Evolutionary conservation across 768 basidiomycete species (phyloP), one percentile per base, ranked within the genome.

Genomic region (Boletus reticuloceps): DNA sequence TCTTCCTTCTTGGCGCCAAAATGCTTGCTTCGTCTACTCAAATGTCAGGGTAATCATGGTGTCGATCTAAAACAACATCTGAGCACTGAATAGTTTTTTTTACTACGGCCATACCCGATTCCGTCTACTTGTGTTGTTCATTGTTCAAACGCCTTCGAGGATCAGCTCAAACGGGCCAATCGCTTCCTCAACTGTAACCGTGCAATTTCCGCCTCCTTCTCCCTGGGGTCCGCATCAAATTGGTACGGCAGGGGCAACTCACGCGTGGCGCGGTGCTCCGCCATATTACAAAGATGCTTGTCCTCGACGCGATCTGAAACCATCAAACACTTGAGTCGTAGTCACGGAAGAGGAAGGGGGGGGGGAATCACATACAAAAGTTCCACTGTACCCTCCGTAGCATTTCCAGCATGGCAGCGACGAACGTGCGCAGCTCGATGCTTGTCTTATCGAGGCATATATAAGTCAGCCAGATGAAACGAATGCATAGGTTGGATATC

Each of bases 231-330:
- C 29, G 59, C 53, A 43, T 86, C 81, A 49, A 86, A 74, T 1
- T 74, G 66, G 69, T 95, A 96, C 3, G 92, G 93, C 34, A 97
- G 72, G 0, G 91, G 89, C 13, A 93, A 84, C 64, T 97, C 93
- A 25, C 87, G 79, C 2, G 89, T 92, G 42, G 89, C 84, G 25
- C 94, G 91, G 69, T 92, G 78, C 92, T 55, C 54, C 5, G 38
- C 91, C 70, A 90, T 83, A 69, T 97, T 97, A 77, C 91, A 90
- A 25, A 95, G 72, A 60, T 97, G 94, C 72, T 97, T 94, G 72
- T 90, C 93, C 70, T 95, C 91, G 39, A 92, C 72, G 60, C 91
- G 89, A 70, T 82, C 87, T 91, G 60, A 16, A 34, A 45, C 11
- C 36, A 5, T 34, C 13, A 44, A 14, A 6, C 59, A 37, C 17